These are phyloP conservation scores for Lichenothelia convexa DNA, from an alignment of 495 filamentous ascomycete species.

Conservation along the genomic window DNA sequence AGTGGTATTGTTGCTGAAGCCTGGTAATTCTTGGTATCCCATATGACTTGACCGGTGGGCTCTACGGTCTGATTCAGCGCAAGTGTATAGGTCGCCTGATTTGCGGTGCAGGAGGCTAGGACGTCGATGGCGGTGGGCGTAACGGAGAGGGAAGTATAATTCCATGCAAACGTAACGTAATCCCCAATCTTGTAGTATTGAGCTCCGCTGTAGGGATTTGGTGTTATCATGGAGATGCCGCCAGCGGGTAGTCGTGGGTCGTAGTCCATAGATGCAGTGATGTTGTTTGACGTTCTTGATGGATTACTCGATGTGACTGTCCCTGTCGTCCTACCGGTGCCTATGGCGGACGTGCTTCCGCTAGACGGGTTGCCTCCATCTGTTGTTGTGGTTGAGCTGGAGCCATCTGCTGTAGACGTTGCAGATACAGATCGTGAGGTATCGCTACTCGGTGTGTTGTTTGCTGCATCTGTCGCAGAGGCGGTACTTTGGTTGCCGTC, in stretches of 20 bases:
- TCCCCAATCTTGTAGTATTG: constrained; percentile 83
- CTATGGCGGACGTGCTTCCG: neutral
- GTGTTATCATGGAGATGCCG: constrained; percentile 66
- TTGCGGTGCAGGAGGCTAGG: constrained; percentile 55
- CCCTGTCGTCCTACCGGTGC: constrained; percentile 3
- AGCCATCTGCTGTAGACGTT: neutral
- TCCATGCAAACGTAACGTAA: constrained; percentile 74
- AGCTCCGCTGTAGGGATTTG: constrained; percentile 34
- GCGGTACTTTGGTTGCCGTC: constrained; percentile 1
- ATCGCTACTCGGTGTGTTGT: constrained; percentile 1
- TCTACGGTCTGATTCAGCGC: constrained; percentile 41
- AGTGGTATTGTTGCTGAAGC: constrained; percentile 39
- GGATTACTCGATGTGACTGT: constrained; percentile 8
- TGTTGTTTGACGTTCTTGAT: constrained; percentile 1
- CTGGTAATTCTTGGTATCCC: constrained; percentile 67
- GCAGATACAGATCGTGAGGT: neutral
- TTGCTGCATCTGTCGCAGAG: neutral
- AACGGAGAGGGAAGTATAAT: constrained; percentile 73
- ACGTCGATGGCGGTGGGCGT: constrained; percentile 68
- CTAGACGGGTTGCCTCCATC: neutral
- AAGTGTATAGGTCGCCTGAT: constrained; percentile 47
- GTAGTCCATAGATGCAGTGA: constrained; percentile 30
- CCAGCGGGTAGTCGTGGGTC: constrained; percentile 47
- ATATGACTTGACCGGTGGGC: constrained; percentile 40
- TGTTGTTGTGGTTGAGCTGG: neutral